A percentile compares a stretch with the other conserved stretches of the same genome.
Evolutionary conservation across 306 rosid genomes (phyloP).

Genomic region (Phaseolus lunatus): DNA sequence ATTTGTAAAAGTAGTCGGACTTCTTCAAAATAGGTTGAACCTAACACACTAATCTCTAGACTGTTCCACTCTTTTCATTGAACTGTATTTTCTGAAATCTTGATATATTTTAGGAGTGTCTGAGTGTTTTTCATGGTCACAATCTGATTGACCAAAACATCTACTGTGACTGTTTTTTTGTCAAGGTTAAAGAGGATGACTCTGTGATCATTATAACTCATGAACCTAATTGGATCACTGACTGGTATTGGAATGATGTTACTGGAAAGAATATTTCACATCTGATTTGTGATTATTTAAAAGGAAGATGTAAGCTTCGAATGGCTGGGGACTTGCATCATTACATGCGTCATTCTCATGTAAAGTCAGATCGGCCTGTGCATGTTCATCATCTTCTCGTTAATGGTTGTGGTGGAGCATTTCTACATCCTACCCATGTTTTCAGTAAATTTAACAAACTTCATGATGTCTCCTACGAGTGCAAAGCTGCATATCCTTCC

Average conservation of each 20-base stretch:
- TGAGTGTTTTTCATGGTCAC: not conserved
- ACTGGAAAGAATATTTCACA: constrained; percentile 92
- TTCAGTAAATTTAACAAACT: constrained; percentile 74
- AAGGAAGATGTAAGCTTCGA: constrained; percentile 94
- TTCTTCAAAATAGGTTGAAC: not conserved
- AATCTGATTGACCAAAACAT: constrained; percentile 38
- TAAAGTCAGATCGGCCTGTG: constrained; percentile 76
- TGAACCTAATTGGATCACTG: constrained; percentile 93
- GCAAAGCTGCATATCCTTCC: constrained; percentile 96
- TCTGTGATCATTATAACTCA: constrained; percentile 91
- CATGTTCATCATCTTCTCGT: constrained; percentile 85
- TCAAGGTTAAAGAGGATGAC: constrained; percentile 81
- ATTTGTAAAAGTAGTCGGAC: not conserved
- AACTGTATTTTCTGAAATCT: not conserved
- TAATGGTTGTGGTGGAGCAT: constrained; percentile 99
- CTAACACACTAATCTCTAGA: not conserved
- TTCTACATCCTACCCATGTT: constrained; percentile 97
- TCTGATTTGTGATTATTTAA: constrained; percentile 81
- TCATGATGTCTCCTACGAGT: constrained; percentile 72
- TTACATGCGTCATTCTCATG: constrained; percentile 96
- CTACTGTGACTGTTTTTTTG: constrained; percentile 41
- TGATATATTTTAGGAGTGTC: constrained; percentile 1
- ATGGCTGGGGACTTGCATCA: constrained; percentile 99
- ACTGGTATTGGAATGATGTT: constrained; percentile 90
- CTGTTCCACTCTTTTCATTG: not conserved